A percentile compares a stretch with the other conserved stretches of the same genome.
Evolutionary conservation across 768 basidiomycete genomes (phyloP).

Genomic region (Suillus ampliporus): DNA sequence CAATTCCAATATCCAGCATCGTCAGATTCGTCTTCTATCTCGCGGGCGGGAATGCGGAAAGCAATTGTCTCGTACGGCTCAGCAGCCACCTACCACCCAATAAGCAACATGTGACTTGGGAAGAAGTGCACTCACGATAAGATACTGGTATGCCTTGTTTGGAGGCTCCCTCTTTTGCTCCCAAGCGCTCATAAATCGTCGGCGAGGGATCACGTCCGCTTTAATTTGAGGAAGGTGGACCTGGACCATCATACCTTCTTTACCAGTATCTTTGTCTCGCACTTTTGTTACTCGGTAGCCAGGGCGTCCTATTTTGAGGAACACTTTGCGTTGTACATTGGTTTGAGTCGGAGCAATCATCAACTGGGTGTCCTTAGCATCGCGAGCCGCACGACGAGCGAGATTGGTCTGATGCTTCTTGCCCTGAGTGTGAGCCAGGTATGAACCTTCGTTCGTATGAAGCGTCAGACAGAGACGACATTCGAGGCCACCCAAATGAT

Average conservation of each 20-base stretch:
- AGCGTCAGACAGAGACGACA: constrained; percentile 97
- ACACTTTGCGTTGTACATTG: constrained; percentile 90
- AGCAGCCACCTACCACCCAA: constrained; percentile 81
- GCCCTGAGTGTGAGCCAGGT: constrained; percentile 98
- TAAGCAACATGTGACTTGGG: constrained; percentile 35
- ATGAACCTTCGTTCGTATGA: constrained; percentile 99
- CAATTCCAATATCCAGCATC: constrained; percentile 94
- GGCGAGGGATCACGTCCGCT: constrained; percentile 78
- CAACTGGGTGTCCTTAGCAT: constrained; percentile 92
- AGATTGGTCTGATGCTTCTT: constrained; percentile 99
- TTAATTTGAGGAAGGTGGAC: constrained; percentile 97
- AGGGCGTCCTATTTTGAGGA: constrained; percentile 96
- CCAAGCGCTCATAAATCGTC: constrained; percentile 98
- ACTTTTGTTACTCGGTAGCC: constrained; percentile 98
- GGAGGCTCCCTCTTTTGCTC: constrained; percentile 96
- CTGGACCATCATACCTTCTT: constrained; percentile 99
- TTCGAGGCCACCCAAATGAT: constrained; percentile 97
- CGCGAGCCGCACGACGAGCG: constrained; percentile 94
- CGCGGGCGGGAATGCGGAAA: constrained; percentile 95
- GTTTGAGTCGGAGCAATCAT: constrained; percentile 87
- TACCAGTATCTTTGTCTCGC: constrained; percentile 86
- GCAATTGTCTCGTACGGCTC: constrained; percentile 99
- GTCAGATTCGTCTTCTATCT: constrained; percentile 94
- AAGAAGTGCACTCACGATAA: constrained; percentile 73
- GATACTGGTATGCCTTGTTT: constrained; percentile 96